phyloP scores from a whole-genome alignment of 345 rosid genomes.

The Gossypium bickii region DNA sequence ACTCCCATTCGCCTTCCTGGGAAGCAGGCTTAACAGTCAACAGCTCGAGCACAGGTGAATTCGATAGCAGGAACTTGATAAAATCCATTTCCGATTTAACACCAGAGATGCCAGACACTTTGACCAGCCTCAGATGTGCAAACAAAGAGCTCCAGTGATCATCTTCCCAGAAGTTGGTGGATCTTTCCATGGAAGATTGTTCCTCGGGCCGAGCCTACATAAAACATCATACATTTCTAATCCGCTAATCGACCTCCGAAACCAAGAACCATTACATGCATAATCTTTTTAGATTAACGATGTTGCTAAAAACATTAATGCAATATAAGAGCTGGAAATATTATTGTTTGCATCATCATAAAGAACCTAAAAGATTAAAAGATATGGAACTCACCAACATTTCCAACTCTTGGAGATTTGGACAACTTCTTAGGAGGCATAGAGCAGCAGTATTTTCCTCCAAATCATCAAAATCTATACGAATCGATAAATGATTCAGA shows the following conservation, averaged over 20 bases:
- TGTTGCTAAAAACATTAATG: not conserved
- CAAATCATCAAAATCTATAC: constrained; percentile 57
- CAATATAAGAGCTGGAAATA: not conserved
- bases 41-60: constrained; percentile 53
- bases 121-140: constrained; percentile 44
- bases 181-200: constrained; percentile 19
- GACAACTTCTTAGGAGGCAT: constrained; percentile 59
- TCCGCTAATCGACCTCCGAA: not conserved
- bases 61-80: constrained; percentile 51
- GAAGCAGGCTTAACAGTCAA: constrained; percentile 51
- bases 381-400: constrained; percentile 39
- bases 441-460: constrained; percentile 54
- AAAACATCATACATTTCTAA: constrained; percentile 10
- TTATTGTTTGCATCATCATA: not conserved
- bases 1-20: constrained; percentile 38
- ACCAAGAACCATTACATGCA: constrained; percentile 1
- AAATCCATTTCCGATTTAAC: constrained; percentile 49
- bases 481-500: constrained; percentile 56
- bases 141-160: constrained; percentile 42
- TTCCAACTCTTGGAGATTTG: constrained; percentile 61
- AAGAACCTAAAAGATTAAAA: not conserved
- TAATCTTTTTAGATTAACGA: not conserved
- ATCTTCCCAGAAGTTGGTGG: constrained; percentile 36
- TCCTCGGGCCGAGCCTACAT: constrained; percentile 57
- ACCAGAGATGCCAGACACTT: constrained; percentile 42